A percentile compares a stretch with the other conserved stretches of the same genome.
phyloP scores from a whole-genome alignment of 192 early-diverging fungal species.

The Endogone sp. region DNA sequence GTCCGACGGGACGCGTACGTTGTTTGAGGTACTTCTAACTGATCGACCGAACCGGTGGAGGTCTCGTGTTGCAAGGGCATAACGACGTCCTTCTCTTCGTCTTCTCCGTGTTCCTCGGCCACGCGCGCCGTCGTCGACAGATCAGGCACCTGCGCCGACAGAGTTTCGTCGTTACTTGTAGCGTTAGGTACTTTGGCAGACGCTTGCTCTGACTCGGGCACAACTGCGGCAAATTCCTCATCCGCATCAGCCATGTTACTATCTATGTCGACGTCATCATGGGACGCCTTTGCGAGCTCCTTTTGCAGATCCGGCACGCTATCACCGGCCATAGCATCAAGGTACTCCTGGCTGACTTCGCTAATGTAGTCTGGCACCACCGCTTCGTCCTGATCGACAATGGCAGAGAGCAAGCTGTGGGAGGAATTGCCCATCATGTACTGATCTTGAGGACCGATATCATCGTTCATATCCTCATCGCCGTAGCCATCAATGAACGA shows the following conservation, averaged over 20 bases:
- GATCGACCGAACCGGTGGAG: not conserved
- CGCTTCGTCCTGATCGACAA: conserved; percentile 17
- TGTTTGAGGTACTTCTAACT: not conserved
- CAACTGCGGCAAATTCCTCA: conserved; percentile 18
- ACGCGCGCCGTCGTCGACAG: not conserved
- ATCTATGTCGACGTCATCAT: conserved; percentile 21
- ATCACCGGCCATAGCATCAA: conserved; percentile 15
- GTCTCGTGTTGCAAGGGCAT: not conserved
- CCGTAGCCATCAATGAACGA: not conserved
- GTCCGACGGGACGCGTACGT: not conserved
- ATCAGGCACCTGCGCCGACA: not conserved
- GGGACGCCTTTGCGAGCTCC: conserved; percentile 11
- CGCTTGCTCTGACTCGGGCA: not conserved
- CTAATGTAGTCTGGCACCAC: conserved; percentile 17
- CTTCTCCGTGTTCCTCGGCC: not conserved
- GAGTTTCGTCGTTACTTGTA: not conserved
- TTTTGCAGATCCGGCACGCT: conserved; percentile 8
- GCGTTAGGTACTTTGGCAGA: not conserved
- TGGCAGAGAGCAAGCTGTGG: conserved; percentile 8
- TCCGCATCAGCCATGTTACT: conserved; percentile 29
- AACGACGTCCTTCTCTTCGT: not conserved
- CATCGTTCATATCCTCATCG: not conserved
- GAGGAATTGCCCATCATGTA: conserved; percentile 26
- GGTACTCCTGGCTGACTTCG: conserved; percentile 21
- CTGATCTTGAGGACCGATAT: not conserved